phyloP scores from a whole-genome alignment of 1,284 basidiomycete genomes.

The Trametes sp. region DNA sequence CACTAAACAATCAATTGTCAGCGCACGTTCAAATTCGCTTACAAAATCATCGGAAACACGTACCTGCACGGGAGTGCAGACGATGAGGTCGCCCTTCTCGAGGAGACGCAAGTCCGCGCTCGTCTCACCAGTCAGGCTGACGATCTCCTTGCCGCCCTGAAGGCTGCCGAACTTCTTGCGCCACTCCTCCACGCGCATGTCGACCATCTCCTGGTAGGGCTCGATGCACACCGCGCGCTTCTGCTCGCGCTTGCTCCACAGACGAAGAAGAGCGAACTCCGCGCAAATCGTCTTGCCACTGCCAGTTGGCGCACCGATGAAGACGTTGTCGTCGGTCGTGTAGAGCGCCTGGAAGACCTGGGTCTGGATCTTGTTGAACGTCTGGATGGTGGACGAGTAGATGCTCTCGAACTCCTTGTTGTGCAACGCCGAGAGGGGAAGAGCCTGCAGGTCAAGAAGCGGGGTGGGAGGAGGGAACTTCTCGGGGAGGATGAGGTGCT shows the following conservation, averaged over 20 bases:
- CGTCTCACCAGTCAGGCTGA: conserved; percentile 95
- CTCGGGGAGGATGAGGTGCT: conserved; percentile 96
- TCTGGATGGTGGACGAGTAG: conserved; percentile 79
- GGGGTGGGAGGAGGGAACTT: conserved; percentile 95
- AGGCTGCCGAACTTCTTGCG: conserved; percentile 81
- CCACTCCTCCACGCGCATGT: conserved; percentile 91
- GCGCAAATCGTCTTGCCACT: conserved; percentile 98
- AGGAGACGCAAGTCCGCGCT: conserved; percentile 90
- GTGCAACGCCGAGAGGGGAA: conserved; percentile 91
- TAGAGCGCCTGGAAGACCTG: conserved; percentile 99
- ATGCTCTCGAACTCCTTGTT: conserved; percentile 91
- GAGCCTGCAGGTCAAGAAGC: conserved; percentile 91
- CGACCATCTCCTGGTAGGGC: conserved; percentile 97
- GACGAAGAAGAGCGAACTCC: conserved; percentile 91
- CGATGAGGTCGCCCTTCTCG: conserved; percentile 91
- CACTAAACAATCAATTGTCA: conserved; percentile 60
- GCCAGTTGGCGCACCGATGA: conserved; percentile 96
- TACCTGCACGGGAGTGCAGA: conserved; percentile 90
- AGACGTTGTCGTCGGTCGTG: conserved; percentile 95
- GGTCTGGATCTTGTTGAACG: conserved; percentile 99
- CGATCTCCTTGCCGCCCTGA: conserved; percentile 91
- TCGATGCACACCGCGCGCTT: conserved; percentile 95
- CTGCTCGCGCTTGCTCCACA: conserved; percentile 89
- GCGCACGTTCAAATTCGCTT: conserved; percentile 22
- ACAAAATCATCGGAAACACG: background rate